Conservation (phyloP, 2,329 filamentous ascomycete genomes). For the Claviceps digitariae region DNA sequence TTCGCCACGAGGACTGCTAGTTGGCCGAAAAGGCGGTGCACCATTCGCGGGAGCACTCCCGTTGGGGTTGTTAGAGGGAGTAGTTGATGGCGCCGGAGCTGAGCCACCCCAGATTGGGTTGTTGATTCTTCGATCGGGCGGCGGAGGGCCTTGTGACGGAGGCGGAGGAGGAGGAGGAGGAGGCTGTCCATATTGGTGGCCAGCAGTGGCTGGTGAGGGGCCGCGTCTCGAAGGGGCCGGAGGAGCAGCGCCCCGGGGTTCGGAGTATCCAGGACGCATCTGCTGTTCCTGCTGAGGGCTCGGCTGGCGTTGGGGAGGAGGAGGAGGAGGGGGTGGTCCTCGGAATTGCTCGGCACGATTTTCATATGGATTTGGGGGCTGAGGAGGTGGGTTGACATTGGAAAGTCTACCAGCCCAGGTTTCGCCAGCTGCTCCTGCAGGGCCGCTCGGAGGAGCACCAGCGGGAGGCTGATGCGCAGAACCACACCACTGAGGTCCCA, state of each 20-base stretch:
- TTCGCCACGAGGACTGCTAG: constrained; percentile 71
- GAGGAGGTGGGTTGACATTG: constrained; percentile 63
- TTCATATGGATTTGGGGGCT: constrained; percentile 72
- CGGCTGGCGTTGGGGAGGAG: constrained; percentile 55
- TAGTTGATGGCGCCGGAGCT: constrained; percentile 28
- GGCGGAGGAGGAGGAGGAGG: constrained; percentile 19
- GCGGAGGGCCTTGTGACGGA: constrained; percentile 33
- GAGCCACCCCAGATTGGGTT: constrained; percentile 49
- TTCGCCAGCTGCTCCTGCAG: constrained; percentile 38
- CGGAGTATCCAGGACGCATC: constrained; percentile 49
- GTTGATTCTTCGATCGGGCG: constrained; percentile 39
- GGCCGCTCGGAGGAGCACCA: constrained; percentile 49
- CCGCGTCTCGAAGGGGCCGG: constrained; percentile 34
- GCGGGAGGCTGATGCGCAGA: constrained; percentile 44
- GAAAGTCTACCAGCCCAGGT: constrained; percentile 54
- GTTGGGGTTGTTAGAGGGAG: constrained; percentile 24
- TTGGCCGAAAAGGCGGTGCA: constrained; percentile 57
- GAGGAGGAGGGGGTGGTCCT: constrained; percentile 51
- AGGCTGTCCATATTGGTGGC: constrained; percentile 32
- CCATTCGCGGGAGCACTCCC: constrained; percentile 29
- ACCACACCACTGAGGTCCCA: constrained; percentile 80
- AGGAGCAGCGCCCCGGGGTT: constrained; percentile 18
- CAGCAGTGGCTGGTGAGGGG: constrained; percentile 25
- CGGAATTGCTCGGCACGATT: constrained; percentile 52
- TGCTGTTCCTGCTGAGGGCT: constrained; percentile 58